Evolutionary conservation across 2,329 filamentous ascomycete genomes (phyloP), one percentile per base, ranked within the genome.

Genomic region (Plenodomus lindquistii): DNA sequence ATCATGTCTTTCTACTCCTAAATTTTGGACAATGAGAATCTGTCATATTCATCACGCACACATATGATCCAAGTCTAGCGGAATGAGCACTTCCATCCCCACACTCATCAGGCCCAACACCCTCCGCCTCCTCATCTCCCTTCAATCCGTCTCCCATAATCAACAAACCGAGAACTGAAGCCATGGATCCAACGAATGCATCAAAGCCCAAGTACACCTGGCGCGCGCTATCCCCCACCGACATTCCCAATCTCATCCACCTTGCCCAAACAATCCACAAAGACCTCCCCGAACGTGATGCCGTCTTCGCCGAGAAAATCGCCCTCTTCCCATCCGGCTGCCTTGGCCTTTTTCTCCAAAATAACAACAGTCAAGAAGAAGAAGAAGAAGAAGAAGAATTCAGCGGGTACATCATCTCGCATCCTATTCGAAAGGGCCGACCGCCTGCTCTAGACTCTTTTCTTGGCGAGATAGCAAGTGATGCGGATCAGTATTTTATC

Each of bases 401-500:
- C 19, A 44, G 27, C 24, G 57, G 57, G 19, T 62, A 62, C 16
- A 37, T 47, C 11, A 50, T 62, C 18, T 60, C 57, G 3, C 59
- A 60, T 45, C 59, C 57, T 1, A 60, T 62, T 5, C 18, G 20
- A 2, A 37, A 24, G 17, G 40, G 39, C 18, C 42, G 50, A 19
- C 54, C 51, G 16, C 58, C 58, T 10, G 50, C 40, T 6, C 42
- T 61, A 11, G 40, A 59, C 10, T 40, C 19, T 2, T 18, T 59
- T 5, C 40, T 59, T 2, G 42, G 29, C n/a, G 29, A 44, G 7
- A 54, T 59, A 7, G 8, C 43, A 6, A 6, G 18, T 3, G 40
- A 51, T 21, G 46, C 54, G 13, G 46, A 58, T 15, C 57, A 60
- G 37, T 62, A 58, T 18, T 62, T 58, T 20, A 50, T 62, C 29